phyloP scores from a whole-genome alignment of 2,329 filamentous ascomycete genomes.

The Pseudocercospora musae region DNA sequence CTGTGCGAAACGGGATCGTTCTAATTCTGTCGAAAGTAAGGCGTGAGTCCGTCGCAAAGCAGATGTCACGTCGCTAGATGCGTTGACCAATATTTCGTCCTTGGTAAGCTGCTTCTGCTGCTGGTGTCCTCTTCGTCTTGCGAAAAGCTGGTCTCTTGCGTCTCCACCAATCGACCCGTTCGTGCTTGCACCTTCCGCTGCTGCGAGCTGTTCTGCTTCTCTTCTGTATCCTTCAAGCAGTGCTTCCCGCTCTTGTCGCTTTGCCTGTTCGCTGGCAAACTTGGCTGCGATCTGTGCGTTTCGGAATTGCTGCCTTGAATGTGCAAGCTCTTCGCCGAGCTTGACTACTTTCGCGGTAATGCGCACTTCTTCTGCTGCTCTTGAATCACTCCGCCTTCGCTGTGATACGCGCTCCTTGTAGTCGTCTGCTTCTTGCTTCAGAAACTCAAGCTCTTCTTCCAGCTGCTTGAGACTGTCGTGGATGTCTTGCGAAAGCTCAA shows the following conservation, averaged over 20 bases:
- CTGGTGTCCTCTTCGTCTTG: constrained; percentile 30
- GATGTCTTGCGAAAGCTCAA: constrained; percentile 78
- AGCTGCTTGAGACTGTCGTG: constrained; percentile 71
- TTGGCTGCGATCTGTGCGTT: constrained; percentile 79
- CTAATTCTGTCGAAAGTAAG: constrained; percentile 79
- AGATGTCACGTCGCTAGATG: constrained; percentile 78
- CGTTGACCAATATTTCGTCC: constrained; percentile 69
- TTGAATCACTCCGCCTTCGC: constrained; percentile 36
- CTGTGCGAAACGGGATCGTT: constrained; percentile 82
- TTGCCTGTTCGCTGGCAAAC: constrained; percentile 68
- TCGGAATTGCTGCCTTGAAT: constrained; percentile 67
- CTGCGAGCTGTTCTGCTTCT: constrained; percentile 41
- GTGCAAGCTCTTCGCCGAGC: constrained; percentile 67
- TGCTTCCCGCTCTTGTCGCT: constrained; percentile 67
- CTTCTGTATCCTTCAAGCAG: constrained; percentile 21
- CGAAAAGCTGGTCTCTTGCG: constrained; percentile 38
- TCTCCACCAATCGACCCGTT: constrained; percentile 27
- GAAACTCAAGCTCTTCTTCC: constrained; percentile 77
- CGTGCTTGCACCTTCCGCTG: constrained; percentile 22
- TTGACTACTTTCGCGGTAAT: constrained; percentile 65
- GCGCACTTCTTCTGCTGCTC: constrained; percentile 46
- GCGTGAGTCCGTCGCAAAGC: constrained; percentile 82
- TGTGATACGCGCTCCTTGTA: constrained; percentile 42
- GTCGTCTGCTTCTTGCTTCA: constrained; percentile 75
- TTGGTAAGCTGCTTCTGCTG: constrained; percentile 57